Conservation (phyloP, 345 rosid species). For the Linum tenue region DNA sequence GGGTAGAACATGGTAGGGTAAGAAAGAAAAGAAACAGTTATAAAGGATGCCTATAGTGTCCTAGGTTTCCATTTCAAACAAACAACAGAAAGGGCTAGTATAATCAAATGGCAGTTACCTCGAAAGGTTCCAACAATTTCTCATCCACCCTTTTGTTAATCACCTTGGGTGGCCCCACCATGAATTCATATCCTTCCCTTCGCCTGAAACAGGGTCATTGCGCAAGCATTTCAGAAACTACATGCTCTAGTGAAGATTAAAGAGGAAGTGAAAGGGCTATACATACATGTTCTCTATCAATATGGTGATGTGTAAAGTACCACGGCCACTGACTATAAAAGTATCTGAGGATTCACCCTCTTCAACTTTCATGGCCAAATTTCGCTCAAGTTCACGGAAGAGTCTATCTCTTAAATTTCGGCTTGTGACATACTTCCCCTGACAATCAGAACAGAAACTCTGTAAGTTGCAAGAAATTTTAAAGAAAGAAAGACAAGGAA, state of each 20-base stretch:
- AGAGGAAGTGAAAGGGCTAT: slow-evolving; percentile 16
- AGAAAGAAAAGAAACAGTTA: slow-evolving; percentile 12
- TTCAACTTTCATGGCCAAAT: slow-evolving; percentile 96
- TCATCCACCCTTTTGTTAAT: slow-evolving; percentile 69
- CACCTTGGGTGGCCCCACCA: slow-evolving; percentile 97
- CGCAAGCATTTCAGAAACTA: slow-evolving; percentile 14
- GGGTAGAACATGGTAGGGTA: not conserved
- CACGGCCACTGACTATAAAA: slow-evolving; percentile 86
- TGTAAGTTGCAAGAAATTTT: not conserved
- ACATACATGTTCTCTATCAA: slow-evolving; percentile 87
- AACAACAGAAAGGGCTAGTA: too few relatives aligned
- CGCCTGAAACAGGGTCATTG: slow-evolving; percentile 48
- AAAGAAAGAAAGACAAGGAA: slow-evolving; percentile 1
- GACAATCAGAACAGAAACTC: slow-evolving; percentile 9
- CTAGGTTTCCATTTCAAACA: not conserved
- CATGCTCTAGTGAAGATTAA: slow-evolving; percentile 5
- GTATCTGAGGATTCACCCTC: slow-evolving; percentile 96
- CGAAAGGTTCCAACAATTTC: slow-evolving; percentile 73
- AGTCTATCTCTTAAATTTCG: slow-evolving; percentile 89
- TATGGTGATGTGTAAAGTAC: slow-evolving; percentile 90
- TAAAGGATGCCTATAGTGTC: not conserved
- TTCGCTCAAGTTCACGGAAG: slow-evolving; percentile 81
- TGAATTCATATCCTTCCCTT: slow-evolving; percentile 94
- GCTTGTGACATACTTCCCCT: slow-evolving; percentile 97
- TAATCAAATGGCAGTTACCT: slow-evolving; percentile 31